phyloP scores from a whole-genome alignment of 176 grass and related monocot species.

The Hordeum vulgare region DNA sequence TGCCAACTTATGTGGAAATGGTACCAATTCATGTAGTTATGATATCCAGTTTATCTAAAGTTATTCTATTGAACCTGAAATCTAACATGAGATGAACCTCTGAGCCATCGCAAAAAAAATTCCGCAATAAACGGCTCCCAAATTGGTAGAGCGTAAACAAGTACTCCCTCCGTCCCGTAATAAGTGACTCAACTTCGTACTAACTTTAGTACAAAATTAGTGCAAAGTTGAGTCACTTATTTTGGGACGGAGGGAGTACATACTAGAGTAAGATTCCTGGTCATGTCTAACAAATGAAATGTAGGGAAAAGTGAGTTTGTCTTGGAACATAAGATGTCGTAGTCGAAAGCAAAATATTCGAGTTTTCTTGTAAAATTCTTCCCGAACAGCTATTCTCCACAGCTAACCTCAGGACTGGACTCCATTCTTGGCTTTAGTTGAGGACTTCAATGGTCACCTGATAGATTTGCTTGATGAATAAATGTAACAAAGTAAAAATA shows the following conservation, averaged over 20 bases:
- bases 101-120: neutral
- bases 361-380: neutral
- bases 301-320: neutral
- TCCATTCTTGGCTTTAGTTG: neutral
- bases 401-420: neutral
- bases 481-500: neutral
- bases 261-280: neutral
- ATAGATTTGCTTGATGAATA: neutral
- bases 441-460: neutral
- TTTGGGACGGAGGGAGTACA: no score
- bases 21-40: constrained; percentile 32
- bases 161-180: no score
- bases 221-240: no score
- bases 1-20: constrained; percentile 99
- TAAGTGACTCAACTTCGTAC: no score
- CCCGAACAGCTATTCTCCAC: neutral
- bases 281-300: neutral
- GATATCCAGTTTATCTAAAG: neutral
- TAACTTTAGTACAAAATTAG: no score
- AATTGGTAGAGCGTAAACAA: neutral
- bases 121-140: neutral
- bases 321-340: neutral
- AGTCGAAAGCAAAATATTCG: neutral
- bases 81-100: neutral
- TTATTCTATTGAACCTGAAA: neutral